Evolutionary conservation across 805 yeast genomes (phyloP).

Genomic region (Candida xiaguanensis): DNA sequence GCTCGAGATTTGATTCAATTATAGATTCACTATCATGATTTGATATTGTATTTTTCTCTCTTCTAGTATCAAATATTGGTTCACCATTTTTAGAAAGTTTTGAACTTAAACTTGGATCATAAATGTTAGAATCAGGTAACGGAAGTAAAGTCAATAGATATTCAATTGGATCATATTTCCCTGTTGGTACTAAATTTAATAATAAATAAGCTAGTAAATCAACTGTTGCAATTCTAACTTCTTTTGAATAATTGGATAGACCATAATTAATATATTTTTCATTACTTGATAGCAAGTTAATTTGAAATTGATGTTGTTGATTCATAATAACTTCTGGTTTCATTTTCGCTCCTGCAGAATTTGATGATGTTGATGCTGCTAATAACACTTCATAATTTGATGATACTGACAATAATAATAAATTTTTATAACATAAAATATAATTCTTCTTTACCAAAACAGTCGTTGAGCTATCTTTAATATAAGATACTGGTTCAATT

Average conservation of each 20-base stretch:
- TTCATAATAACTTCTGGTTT: constrained; percentile 41
- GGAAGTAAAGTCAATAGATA: constrained; percentile 30
- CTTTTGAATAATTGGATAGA: constrained; percentile 29
- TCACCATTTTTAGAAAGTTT: constrained; percentile 17
- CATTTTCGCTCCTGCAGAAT: constrained; percentile 35
- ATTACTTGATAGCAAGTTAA: constrained; percentile 21
- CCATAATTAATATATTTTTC: constrained; percentile 29
- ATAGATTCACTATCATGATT: constrained; percentile 26
- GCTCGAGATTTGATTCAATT: constrained; percentile 17
- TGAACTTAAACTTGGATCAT: constrained; percentile 22
- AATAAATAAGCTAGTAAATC: constrained; percentile 33
- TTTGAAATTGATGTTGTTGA: constrained; percentile 37
- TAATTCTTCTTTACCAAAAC: constrained; percentile 29
- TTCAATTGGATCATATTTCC: constrained; percentile 31
- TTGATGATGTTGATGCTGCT: constrained; percentile 30
- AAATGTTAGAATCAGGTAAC: constrained; percentile 27
- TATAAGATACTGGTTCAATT: constrained; percentile 16
- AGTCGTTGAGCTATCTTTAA: constrained; percentile 15
- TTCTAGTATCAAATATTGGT: constrained; percentile 15
- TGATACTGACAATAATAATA: constrained; percentile 28
- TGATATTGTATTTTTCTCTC: constrained; percentile 18
- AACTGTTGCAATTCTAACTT: constrained; percentile 33
- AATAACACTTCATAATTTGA: constrained; percentile 37
- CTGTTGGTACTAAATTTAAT: constrained; percentile 36
- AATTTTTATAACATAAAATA: constrained; percentile 26